Percentiles rank a stretch among this genome's conserved stretches.
phyloP scores from a whole-genome alignment of 768 basidiomycete species.

The Leccinellum albellum region DNA sequence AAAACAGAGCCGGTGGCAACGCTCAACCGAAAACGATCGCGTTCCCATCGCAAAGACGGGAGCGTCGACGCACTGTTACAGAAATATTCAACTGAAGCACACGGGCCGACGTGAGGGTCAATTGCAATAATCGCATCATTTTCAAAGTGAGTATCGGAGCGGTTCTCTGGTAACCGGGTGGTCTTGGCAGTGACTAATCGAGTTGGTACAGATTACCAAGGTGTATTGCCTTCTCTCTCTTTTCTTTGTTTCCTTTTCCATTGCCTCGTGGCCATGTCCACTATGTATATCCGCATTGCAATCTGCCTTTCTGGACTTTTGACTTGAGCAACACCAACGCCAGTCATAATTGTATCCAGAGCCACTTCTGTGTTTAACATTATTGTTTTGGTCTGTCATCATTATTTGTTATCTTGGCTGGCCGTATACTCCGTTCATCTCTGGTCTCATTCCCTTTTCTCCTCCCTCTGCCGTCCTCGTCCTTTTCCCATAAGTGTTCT shows the following conservation, averaged over 20 bases:
- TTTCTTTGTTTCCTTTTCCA: not conserved
- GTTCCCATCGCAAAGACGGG: slow-evolving; percentile 32
- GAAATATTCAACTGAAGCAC: slow-evolving; percentile 39
- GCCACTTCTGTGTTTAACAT: slow-evolving; percentile 28
- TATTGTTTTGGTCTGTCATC: slow-evolving; percentile 24
- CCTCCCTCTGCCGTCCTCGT: not conserved
- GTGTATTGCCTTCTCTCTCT: slow-evolving; percentile 14
- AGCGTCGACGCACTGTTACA: slow-evolving; percentile 49
- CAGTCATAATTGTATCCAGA: not conserved
- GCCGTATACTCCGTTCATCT: slow-evolving; percentile 21
- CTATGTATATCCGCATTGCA: not conserved
- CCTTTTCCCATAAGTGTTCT: not conserved
- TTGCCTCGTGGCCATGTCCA: not conserved
- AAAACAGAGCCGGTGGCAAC: slow-evolving; percentile 24
- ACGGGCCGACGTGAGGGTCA: slow-evolving; percentile 1
- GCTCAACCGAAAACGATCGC: slow-evolving; percentile 38
- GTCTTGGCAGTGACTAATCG: not conserved
- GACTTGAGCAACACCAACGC: slow-evolving; percentile 7
- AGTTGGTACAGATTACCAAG: slow-evolving; percentile 5
- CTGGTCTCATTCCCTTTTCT: not conserved
- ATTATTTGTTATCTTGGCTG: slow-evolving; percentile 24
- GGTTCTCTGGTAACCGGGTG: not conserved
- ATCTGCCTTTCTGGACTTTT: slow-evolving; percentile 10
- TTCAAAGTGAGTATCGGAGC: slow-evolving; percentile 17
- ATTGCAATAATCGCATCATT: slow-evolving; percentile 8